Base-by-base conservation (phyloP, 2,329 filamentous ascomycete genomes). In the Aspergillus brunneoviolaceus region DNA sequence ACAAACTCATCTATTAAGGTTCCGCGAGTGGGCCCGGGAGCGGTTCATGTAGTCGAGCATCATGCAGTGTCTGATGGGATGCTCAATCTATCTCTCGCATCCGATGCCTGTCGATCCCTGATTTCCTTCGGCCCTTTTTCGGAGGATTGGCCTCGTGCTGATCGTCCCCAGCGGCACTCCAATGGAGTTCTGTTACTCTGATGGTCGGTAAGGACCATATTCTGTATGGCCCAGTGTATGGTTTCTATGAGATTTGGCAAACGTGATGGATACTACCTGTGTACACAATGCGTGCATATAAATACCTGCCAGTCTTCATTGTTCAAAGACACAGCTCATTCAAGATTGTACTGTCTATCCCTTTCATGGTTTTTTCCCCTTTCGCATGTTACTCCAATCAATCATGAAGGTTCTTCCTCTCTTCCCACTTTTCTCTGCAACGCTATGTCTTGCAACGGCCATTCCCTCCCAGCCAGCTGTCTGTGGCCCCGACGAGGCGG, bases 401-500 rank as follows among this genome's bases (percentile, higher is more conserved):
- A 55, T 23, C 42, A 55, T 55, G 53, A 49, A 25, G 31, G 14
- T 52, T 25, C 27, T 19, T 7, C 11, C 25, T 12, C 31, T 31
- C 39, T 47, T 55, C 6, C 51, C 45, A 42, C 42, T 50, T 39
- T 45, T 19, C 35, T 54, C 21, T 47, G 55, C 49, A 25, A n/a
- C 29, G 12, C 52, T 21, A 51, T 60, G 21, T 42, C 51, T 7
- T 55, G 51, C 53, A 6, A 55, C 42, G 19, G 51, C 19, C 49
- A 62, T 33, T 42, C 35, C 7, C 47, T 11, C 39, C 54, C 29
- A 45, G 39, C 39, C 39, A 9, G 39, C 39, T 16, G 6, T 35
- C 52, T 45, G 53, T 10, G 53, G 53, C 7, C 53, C 53, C 4
- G 62, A 60, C 29, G 55, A 62, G 51, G 49, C 60, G 42, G 33